Evolutionary conservation across 2,329 filamentous ascomycete species (phyloP).

Genomic region (Grosmannia clavigera): DNA sequence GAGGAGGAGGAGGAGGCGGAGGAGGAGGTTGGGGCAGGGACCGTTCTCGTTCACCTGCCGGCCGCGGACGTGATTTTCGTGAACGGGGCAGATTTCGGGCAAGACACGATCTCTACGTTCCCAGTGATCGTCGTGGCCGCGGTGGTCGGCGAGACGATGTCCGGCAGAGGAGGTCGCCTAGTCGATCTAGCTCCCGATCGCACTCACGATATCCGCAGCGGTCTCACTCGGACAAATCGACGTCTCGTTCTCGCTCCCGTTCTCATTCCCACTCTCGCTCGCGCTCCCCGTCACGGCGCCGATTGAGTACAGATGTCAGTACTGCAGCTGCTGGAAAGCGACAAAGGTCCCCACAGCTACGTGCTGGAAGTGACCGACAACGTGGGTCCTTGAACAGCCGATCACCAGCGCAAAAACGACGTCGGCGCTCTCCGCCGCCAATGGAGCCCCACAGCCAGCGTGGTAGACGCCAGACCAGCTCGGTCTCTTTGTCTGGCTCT

Average conservation of each 20-base stretch:
- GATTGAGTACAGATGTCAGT: neutral
- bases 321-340: neutral
- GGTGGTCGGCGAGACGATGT: constrained; percentile 26
- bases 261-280: constrained; percentile 9
- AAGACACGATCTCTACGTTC: constrained; percentile 39
- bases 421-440: constrained; percentile 35
- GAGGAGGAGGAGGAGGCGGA: constrained; percentile 27
- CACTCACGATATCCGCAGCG: constrained; percentile 25
- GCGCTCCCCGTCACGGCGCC: constrained; percentile 1
- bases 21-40: constrained; percentile 30
- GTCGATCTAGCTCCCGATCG: constrained; percentile 19
- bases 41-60: constrained; percentile 37
- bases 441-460: constrained; percentile 32
- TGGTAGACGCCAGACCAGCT: constrained; percentile 24
- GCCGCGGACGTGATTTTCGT: constrained; percentile 26
- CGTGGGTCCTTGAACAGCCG: constrained; percentile 23
- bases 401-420: constrained; percentile 35
- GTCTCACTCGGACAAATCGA: constrained; percentile 12
- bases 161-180: constrained; percentile 30
- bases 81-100: constrained; percentile 27
- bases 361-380: constrained; percentile 13
- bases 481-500: constrained; percentile 24
- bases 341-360: neutral
- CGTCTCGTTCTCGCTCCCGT: constrained; percentile 1
- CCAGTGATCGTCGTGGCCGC: constrained; percentile 29